A percentile compares a stretch with the other conserved stretches of the same genome.
phyloP scores from a whole-genome alignment of 495 filamentous ascomycete genomes.

The Sordaria brevicollis region DNA sequence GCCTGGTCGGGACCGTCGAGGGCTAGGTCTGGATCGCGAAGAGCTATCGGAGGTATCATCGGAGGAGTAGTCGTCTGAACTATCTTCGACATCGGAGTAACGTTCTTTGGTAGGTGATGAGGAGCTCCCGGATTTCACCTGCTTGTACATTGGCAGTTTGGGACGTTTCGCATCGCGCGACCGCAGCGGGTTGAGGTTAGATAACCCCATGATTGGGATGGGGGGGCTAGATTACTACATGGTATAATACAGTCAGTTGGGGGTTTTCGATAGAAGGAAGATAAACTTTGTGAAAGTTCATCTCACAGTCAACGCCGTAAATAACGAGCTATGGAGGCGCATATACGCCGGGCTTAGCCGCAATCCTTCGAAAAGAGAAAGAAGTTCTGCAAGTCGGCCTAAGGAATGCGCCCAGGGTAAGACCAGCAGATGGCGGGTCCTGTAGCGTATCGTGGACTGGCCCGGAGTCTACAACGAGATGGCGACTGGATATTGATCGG shows the following conservation, averaged over 20 bases:
- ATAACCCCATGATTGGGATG: constrained; percentile 17
- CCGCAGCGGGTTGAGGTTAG: constrained; percentile 20
- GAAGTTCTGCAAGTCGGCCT: not conserved
- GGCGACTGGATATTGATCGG: not conserved
- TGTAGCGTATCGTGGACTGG: not conserved
- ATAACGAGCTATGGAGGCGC: not conserved
- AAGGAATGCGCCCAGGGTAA: not conserved
- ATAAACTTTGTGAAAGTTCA: not conserved
- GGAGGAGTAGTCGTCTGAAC: constrained; percentile 30
- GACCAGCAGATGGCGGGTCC: not conserved
- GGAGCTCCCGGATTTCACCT: constrained; percentile 10
- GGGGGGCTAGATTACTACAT: not conserved
- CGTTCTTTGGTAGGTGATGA: constrained; percentile 30
- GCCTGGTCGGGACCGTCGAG: constrained; percentile 35
- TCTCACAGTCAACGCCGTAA: not conserved
- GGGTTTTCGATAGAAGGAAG: not conserved
- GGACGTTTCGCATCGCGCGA: constrained; percentile 24
- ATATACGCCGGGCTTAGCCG: not conserved
- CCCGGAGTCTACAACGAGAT: not conserved
- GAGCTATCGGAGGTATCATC: constrained; percentile 29
- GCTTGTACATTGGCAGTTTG: constrained; percentile 35
- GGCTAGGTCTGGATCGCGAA: constrained; percentile 29
- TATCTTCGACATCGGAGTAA: constrained; percentile 33
- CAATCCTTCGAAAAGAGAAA: not conserved
- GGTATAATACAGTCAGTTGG: not conserved